Percentiles rank a stretch among this genome's conserved stretches.
Conservation (phyloP, 1,284 basidiomycete species). For the Megacollybia platyphylla region DNA sequence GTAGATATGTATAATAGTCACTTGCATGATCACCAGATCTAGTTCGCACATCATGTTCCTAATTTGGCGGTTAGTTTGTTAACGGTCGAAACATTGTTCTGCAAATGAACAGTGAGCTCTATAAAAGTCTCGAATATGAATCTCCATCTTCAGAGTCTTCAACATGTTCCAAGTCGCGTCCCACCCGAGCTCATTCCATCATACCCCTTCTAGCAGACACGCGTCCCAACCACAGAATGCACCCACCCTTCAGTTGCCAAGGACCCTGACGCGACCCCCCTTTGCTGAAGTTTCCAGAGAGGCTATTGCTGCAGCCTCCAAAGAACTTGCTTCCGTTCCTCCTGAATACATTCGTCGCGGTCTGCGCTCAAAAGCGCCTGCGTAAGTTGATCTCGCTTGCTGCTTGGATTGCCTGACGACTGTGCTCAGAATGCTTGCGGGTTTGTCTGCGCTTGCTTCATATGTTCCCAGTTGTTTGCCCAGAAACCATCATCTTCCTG, state of each 20-base stretch:
- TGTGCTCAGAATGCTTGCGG: conserved; percentile 34
- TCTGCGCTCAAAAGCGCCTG: conserved; percentile 32
- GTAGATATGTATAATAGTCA: too few relatives aligned
- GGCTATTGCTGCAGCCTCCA: conserved; percentile 36
- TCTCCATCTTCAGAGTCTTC: neutral
- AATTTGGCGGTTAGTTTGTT: neutral
- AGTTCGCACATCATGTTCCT: neutral
- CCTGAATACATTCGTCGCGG: conserved; percentile 46
- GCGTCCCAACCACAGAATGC: conserved; percentile 12
- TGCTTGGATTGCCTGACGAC: conserved; percentile 8
- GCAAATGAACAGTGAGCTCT: neutral
- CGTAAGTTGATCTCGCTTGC: conserved; percentile 22
- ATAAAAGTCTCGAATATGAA: neutral
- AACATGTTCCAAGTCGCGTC: conserved; percentile 38
- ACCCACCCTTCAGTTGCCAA: conserved; percentile 37
- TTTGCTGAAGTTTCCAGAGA: conserved; percentile 39
- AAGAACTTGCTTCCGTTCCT: conserved; percentile 43
- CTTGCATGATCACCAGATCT: neutral
- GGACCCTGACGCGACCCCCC: conserved; percentile 39
- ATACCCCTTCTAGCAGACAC: conserved; percentile 17
- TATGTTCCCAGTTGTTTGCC: conserved; percentile 35
- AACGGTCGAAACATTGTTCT: neutral
- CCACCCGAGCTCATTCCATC: conserved; percentile 24
- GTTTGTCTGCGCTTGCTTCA: conserved; percentile 31
- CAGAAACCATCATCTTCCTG: conserved; percentile 19